Conservation (phyloP, 1,139 yeast genomes). For the Candida tropicalis region DNA sequence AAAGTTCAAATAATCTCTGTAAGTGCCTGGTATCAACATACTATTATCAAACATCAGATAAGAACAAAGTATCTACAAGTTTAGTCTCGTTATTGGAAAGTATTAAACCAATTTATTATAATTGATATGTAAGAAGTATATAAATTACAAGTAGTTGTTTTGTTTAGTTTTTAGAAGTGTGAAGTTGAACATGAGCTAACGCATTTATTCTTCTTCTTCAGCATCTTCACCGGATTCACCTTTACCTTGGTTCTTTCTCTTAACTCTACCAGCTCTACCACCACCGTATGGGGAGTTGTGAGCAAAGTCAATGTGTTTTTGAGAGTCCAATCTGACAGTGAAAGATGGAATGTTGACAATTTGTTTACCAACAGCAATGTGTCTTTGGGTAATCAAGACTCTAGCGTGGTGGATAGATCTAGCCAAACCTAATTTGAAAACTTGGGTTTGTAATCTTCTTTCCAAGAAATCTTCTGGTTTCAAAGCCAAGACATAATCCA, state of each 20-base stretch:
- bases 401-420: slow-evolving; percentile 99
- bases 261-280: slow-evolving; percentile 99
- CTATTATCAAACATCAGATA: too few species aligned
- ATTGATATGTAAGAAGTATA: slow-evolving; percentile 4
- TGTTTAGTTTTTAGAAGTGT: too few species aligned
- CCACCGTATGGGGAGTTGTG: slow-evolving; percentile 99
- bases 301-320: slow-evolving; percentile 99
- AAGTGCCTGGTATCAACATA: too few species aligned
- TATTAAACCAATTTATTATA: slow-evolving; percentile 11
- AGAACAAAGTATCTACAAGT: background rate
- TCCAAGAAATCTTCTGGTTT: slow-evolving; percentile 99
- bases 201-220: slow-evolving; percentile 48
- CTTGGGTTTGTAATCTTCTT: slow-evolving; percentile 99
- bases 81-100: slow-evolving; percentile 6
- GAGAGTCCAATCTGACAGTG: slow-evolving; percentile 99
- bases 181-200: background rate
- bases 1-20: slow-evolving; percentile 6
- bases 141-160: slow-evolving; percentile 3
- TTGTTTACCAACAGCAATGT: slow-evolving; percentile 99
- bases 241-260: slow-evolving; percentile 92
- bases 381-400: slow-evolving; percentile 98
- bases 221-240: slow-evolving; percentile 70
- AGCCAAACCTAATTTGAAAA: slow-evolving; percentile 99
- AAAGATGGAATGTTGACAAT: slow-evolving; percentile 98
- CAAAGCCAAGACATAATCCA: slow-evolving; percentile 99